A percentile compares a stretch with the other conserved stretches of the same genome.
phyloP scores from a whole-genome alignment of 2,329 filamentous ascomycete genomes.

The Neonectria neomacrospora region DNA sequence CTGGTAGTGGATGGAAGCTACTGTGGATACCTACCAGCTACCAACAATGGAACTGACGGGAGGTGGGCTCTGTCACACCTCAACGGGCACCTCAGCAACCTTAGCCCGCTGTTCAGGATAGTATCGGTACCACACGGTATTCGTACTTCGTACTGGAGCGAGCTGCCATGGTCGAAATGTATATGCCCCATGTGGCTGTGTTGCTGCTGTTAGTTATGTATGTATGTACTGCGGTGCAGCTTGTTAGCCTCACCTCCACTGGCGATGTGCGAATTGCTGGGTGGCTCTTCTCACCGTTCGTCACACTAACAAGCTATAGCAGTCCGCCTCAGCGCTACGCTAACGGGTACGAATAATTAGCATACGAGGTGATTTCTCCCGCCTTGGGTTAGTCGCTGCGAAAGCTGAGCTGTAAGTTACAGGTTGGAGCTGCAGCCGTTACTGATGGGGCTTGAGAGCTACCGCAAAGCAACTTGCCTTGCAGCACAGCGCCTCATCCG shows the following conservation, averaged over 20 bases:
- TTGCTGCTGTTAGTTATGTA: background rate
- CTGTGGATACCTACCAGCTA: background rate
- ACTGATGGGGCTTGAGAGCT: constrained; percentile 32
- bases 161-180: background rate
- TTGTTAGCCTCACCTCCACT: too few species aligned
- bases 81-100: constrained; percentile 12
- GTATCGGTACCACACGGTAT: background rate
- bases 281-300: constrained; percentile 15
- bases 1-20: background rate
- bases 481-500: constrained; percentile 23
- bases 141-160: background rate
- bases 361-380: constrained; percentile 10
- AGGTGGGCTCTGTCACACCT: constrained; percentile 16
- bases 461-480: too few species aligned
- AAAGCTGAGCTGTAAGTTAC: background rate
- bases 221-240: background rate
- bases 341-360: background rate
- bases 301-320: background rate
- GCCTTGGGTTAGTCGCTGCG: background rate
- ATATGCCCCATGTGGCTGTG: background rate
- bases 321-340: constrained; percentile 8
- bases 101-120: background rate
- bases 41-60: too few species aligned
- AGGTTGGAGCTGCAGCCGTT: constrained; percentile 30
- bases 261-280: constrained; percentile 5